These are phyloP conservation scores for Raphanus raphanistrum DNA, from an alignment of 345 rosid species.

Conservation along the genomic window DNA sequence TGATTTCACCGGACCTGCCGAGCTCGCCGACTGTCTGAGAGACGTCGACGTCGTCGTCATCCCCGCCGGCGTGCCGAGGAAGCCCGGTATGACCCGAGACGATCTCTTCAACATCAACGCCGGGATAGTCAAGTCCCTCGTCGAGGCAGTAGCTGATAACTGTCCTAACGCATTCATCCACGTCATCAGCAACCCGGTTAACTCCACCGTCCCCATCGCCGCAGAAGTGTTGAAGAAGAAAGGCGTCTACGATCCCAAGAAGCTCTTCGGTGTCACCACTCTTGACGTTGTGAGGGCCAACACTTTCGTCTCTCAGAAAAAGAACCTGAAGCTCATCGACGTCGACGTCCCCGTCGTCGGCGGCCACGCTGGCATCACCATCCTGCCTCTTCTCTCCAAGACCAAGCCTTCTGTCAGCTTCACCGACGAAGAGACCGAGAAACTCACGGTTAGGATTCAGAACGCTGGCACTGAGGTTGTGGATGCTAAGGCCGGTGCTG, in stretches of 20 bases:
- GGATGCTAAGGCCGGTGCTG: conserved; percentile 97
- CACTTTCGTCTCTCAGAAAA: conserved; percentile 85
- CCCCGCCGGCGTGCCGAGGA: conserved; percentile 92
- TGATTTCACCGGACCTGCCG: conserved; percentile 81
- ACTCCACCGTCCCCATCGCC: conserved; percentile 90
- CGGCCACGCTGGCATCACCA: conserved; percentile 95
- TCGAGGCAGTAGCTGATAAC: conserved; percentile 88
- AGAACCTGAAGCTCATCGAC: conserved; percentile 83
- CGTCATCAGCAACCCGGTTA: conserved; percentile 91
- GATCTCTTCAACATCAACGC: conserved; percentile 96
- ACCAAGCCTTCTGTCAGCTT: conserved; percentile 71
- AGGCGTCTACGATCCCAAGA: conserved; percentile 87
- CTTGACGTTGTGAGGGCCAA: conserved; percentile 93
- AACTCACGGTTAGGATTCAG: conserved; percentile 84
- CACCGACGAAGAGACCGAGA: conserved; percentile 67
- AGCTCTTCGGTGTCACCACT: conserved; percentile 90
- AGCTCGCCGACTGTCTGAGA: conserved; percentile 66
- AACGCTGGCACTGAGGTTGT: conserved; percentile 95
- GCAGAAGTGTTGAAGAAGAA: conserved; percentile 84
- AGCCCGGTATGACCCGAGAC: conserved; percentile 97
- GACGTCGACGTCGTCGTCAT: conserved; percentile 83
- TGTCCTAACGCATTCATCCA: conserved; percentile 90
- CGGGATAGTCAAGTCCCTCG: conserved; percentile 67
- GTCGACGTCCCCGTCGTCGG: conserved; percentile 95
- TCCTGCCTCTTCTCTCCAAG: conserved; percentile 83